Evolutionary conservation across 2,329 filamentous ascomycete species (phyloP), one percentile per base, ranked within the genome.

Genomic region (Dothistroma pini): DNA sequence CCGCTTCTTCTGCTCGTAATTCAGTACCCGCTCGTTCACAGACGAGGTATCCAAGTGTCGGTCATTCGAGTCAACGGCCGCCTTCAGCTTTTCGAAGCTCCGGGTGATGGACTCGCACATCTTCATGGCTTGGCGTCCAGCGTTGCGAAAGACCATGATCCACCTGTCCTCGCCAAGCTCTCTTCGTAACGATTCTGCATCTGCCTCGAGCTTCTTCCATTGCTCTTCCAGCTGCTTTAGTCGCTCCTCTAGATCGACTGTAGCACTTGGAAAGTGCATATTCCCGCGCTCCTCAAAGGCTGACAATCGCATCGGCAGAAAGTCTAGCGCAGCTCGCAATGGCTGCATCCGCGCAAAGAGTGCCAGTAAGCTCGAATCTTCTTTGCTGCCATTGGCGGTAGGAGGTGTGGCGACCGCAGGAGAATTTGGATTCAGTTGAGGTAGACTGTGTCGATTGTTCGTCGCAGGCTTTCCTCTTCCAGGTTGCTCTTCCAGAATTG

Each of bases 331-430:
- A 1, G 95, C 95, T 58, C 93, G 85, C 21, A 99, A 78, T 1
- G 95, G 93, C 70, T 97, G 95, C 89, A 97, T 96, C 60, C 93
- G 86, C 5, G 95, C 95, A 75, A 97, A 97, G 12, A 99, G 80
- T 2, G 90, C 92, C 56, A 97, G 83, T 5, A 99, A 80, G 66
- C 89, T 93, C 1, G 91, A 91, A 72, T 97, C 93, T 66, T 97
- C 92, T 67, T 91, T 88, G 21, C 81, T 79, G 9, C 78, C 78
- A 83, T 79, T 55, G 1, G 59, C 49, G n/a, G 58, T 60, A 12
- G 62, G 52, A 16, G 84, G 80, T 8, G 80, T 80, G 1, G 86
- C 84, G n/a, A 85, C 85, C 57, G 78, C 80, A 4, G 88, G 88
- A 64, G 83, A 87, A 56, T 82, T 75, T 16, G 60, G 57, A 7